A percentile compares a stretch with the other conserved stretches of the same genome.
Conservation (phyloP, 495 filamentous ascomycete species). For the Staphylotrichum tortipilum region DNA sequence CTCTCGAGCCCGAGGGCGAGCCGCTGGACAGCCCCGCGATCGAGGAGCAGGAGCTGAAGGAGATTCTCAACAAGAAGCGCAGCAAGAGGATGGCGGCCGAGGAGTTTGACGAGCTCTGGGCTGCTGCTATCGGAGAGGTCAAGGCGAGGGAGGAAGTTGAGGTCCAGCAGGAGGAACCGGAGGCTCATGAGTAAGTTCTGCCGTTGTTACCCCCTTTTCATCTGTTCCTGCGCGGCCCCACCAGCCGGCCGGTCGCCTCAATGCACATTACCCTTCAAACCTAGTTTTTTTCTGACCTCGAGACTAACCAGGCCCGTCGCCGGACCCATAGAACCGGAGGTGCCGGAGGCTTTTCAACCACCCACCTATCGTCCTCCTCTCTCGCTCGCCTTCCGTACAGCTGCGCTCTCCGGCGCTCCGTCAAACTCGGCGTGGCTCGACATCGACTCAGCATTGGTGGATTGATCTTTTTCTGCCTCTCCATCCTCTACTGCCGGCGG, state of each 20-base stretch:
- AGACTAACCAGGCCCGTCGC: conserved; percentile 71
- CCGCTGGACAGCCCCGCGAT: conserved; percentile 54
- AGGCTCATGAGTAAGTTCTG: conserved; percentile 52
- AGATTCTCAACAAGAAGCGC: conserved; percentile 60
- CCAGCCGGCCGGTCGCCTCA: too few relatives aligned
- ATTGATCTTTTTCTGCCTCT: conserved; percentile 46
- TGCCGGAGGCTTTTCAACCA: conserved; percentile 49
- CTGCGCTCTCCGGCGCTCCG: conserved; percentile 81
- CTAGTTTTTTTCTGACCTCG: conserved; percentile 33
- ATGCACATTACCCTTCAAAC: too few relatives aligned
- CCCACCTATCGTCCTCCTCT: conserved; percentile 58
- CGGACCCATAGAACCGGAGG: conserved; percentile 60
- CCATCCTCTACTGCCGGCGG: conserved; percentile 48
- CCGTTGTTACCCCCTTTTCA: too few relatives aligned
- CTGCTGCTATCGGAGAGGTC: conserved; percentile 77
- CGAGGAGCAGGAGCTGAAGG: conserved; percentile 66
- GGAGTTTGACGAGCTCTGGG: conserved; percentile 92
- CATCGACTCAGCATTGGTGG: conserved; percentile 87
- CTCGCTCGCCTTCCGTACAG: conserved; percentile 78
- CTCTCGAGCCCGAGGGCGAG: conserved; percentile 52
- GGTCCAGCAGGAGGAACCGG: conserved; percentile 46
- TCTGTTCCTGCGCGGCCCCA: too few relatives aligned
- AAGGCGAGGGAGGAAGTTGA: conserved; percentile 72
- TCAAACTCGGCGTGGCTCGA: conserved; percentile 85
- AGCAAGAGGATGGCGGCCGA: conserved; percentile 69